Evolutionary conservation across 2,329 filamentous ascomycete species (phyloP), one percentile per base, ranked within the genome.

Genomic region (Penicillium sp.): DNA sequence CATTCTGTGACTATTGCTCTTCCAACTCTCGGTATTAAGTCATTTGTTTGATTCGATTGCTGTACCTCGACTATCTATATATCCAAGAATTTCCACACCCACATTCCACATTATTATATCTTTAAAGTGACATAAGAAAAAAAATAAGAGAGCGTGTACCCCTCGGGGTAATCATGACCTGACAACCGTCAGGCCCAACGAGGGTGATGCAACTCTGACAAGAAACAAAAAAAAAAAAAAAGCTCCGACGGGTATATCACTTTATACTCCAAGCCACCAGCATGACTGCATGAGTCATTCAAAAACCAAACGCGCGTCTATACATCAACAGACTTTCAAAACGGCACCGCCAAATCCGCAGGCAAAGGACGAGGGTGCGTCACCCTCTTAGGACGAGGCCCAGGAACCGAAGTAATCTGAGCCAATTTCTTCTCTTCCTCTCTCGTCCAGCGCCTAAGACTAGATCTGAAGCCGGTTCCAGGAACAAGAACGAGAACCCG

Each of bases 401-500:
- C 60, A 4, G 52, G 35, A n/a, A 64, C 25, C 3, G 53, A 43
- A 50, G 36, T 15, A 7, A 57, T 44, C 23, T 59, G 51, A 0
- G 53, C 49, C 8, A 59, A 41, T 1, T 53, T 49, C 19, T 39
- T 50, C 38, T 63, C 64, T 27, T 64, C 63, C 1, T 62, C 62
- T n/a, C 60, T 52, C 6, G 56, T 50, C 59, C 56, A 63, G 33
- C 58, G 52, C 23, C 59, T 65, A n/a, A 49, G 41, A 7, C 52
- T 54, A 42, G 59, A 52, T 17, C 62, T 56, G 25, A 57, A 35
- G 9, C 58, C 59, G 0, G 43, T 53, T 7, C 58, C 59, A 2
- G 65, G 61, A 3, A 54, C 61, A n/a, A 68, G 57, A 10, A 64
- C 66, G 6, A 71, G 52, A 5, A 68, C 54, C 1, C 66, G 61